Conservation (phyloP, 495 filamentous ascomycete species). For the Terfezia claveryi region DNA sequence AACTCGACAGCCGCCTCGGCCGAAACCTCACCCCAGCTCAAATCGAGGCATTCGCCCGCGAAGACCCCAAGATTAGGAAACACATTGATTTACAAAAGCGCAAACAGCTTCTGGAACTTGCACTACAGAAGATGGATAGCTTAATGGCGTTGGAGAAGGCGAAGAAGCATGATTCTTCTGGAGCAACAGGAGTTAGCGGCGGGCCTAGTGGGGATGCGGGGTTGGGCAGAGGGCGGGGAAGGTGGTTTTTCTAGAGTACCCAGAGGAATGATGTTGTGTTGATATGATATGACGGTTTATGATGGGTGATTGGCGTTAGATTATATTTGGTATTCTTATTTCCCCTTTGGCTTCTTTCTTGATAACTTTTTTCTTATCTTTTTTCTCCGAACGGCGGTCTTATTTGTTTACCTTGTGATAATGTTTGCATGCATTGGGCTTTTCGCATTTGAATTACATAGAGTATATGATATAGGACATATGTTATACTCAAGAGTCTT, state of each 20-base stretch:
- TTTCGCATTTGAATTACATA: no score
- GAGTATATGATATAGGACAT: no score
- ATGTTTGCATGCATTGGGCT: no score
- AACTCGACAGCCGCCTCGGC: slow-evolving; percentile 72
- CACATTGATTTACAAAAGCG: slow-evolving; percentile 79
- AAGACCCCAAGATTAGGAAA: slow-evolving; percentile 67
- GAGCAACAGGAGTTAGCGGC: background rate
- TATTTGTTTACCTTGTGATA: background rate
- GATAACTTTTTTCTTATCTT: background rate
- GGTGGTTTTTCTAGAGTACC: background rate
- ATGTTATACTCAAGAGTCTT: no score
- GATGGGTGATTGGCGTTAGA: background rate
- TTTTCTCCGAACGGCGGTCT: background rate
- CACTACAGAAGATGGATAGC: slow-evolving; percentile 81
- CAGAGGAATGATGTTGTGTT: background rate
- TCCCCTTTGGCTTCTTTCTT: background rate
- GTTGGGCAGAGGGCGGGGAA: background rate
- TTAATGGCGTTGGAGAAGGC: slow-evolving; percentile 48
- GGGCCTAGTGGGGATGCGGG: background rate
- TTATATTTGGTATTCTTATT: background rate
- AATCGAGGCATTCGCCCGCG: slow-evolving; percentile 72
- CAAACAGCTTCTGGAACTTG: slow-evolving; percentile 83
- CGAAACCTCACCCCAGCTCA: slow-evolving; percentile 54
- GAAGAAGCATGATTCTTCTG: slow-evolving; percentile 2
- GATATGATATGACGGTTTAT: background rate